phyloP scores from a whole-genome alignment of 805 yeast species.

The Teunomyces cretensis region DNA sequence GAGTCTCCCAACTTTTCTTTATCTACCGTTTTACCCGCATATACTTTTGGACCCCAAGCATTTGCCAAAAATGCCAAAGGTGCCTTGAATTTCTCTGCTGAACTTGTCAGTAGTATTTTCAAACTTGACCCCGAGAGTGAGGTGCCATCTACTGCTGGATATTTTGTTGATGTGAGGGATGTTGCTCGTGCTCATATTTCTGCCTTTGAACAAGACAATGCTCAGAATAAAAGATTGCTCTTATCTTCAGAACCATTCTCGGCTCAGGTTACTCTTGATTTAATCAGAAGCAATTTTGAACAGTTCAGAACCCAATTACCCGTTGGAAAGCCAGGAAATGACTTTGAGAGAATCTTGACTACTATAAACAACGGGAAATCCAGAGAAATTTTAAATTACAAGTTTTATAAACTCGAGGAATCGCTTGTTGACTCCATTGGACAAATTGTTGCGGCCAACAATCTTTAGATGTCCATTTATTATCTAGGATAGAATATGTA shows the following conservation, averaged over 20 bases:
- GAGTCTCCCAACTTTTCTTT: slow-evolving; percentile 37
- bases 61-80: slow-evolving; percentile 32
- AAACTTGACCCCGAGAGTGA: slow-evolving; percentile 21
- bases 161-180: slow-evolving; percentile 46
- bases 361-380: background rate
- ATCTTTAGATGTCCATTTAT: background rate
- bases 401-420: background rate
- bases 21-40: slow-evolving; percentile 53
- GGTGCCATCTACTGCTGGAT: slow-evolving; percentile 19
- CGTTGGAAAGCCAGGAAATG: background rate
- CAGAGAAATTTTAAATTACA: background rate
- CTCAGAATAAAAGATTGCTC: slow-evolving; percentile 12
- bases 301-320: slow-evolving; percentile 10
- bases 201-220: slow-evolving; percentile 32
- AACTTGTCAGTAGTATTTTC: slow-evolving; percentile 40
- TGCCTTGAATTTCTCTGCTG: slow-evolving; percentile 34
- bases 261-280: slow-evolving; percentile 22
- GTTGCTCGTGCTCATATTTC: slow-evolving; percentile 45
- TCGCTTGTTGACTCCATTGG: background rate
- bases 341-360: background rate
- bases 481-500: no score
- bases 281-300: slow-evolving; percentile 21
- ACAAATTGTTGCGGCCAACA: background rate
- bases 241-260: slow-evolving; percentile 14
- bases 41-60: slow-evolving; percentile 60